A percentile compares a stretch with the other conserved stretches of the same genome.
Conservation (phyloP, 108 stramenopile genomes). For the Asterionellopsis glacialis region DNA sequence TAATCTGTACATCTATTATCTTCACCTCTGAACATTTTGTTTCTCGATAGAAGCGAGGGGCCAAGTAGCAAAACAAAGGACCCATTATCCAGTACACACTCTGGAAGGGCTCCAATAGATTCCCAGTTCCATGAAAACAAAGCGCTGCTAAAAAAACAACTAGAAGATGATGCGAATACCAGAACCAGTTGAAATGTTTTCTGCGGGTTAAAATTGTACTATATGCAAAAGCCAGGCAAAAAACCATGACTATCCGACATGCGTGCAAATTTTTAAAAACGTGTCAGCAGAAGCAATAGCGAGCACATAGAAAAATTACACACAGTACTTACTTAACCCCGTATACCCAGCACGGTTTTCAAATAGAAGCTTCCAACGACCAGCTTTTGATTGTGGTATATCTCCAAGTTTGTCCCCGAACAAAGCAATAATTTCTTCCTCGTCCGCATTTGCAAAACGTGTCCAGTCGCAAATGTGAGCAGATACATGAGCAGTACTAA, state of each 20-base stretch:
- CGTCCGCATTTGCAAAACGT: conserved; percentile 8
- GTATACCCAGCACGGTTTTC: conserved; percentile 5
- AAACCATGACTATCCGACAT: neutral
- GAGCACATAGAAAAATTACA: no score
- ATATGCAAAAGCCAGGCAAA: conserved; percentile 6
- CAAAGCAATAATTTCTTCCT: conserved; percentile 8
- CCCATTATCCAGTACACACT: conserved; percentile 16
- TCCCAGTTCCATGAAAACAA: conserved; percentile 14
- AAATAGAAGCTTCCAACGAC: conserved; percentile 10
- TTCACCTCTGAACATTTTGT: conserved; percentile 5
- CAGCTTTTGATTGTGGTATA: neutral
- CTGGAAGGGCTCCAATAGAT: conserved; percentile 13
- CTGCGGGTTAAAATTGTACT: conserved; percentile 1
- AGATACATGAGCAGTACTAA: conserved; percentile 1
- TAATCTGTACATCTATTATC: conserved; percentile 6
- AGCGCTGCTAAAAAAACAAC: conserved; percentile 10
- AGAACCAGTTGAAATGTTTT: conserved; percentile 10
- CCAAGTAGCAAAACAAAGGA: conserved; percentile 8
- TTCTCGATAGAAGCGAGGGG: conserved; percentile 9
- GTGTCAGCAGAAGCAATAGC: no score
- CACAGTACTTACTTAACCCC: neutral
- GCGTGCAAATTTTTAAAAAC: no score
- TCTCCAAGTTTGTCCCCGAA: conserved; percentile 10
- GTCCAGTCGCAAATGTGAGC: conserved; percentile 11
- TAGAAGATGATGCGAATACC: conserved; percentile 12